Evolutionary conservation across 192 early-diverging fungal genomes (phyloP).

Genomic region (Tieghemiomyces parasiticus): DNA sequence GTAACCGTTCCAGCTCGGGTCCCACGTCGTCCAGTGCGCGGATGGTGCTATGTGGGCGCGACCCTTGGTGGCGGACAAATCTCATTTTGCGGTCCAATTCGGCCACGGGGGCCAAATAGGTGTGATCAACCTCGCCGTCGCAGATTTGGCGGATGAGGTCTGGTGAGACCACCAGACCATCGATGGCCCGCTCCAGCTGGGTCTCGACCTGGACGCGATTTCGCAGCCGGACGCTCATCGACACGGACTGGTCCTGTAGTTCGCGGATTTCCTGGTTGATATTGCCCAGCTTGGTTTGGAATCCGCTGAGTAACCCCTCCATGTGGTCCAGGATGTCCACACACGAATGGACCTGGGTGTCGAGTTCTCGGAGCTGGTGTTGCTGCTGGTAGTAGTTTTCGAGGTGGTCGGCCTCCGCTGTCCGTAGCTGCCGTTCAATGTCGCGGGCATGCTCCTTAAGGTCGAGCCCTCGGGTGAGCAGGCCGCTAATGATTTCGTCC

Average conservation of each 20-base stretch:
- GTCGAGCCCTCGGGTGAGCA: conserved; percentile 67
- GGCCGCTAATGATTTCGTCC: conserved; percentile 69
- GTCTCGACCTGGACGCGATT: conserved; percentile 75
- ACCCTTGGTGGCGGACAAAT: conserved; percentile 52
- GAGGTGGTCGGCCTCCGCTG: conserved; percentile 50
- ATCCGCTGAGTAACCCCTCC: conserved; percentile 69
- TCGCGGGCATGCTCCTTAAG: conserved; percentile 71
- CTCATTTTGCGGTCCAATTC: conserved; percentile 84
- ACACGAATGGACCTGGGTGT: conserved; percentile 38
- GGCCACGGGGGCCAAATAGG: conserved; percentile 64
- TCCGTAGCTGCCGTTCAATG: conserved; percentile 55
- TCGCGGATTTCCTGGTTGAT: conserved; percentile 80
- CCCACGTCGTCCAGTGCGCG: conserved; percentile 69
- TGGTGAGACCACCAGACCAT: conserved; percentile 74
- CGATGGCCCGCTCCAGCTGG: conserved; percentile 54
- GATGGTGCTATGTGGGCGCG: conserved; percentile 53
- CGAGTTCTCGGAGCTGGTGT: conserved; percentile 19
- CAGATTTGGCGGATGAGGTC: conserved; percentile 60
- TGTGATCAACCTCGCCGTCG: conserved; percentile 84
- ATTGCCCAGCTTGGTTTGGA: conserved; percentile 74
- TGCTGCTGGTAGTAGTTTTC: conserved; percentile 25
- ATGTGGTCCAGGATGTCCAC: conserved; percentile 69
- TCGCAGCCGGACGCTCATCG: conserved; percentile 66
- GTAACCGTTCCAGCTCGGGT: conserved; percentile 84
- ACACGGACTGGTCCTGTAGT: conserved; percentile 65